Evolutionary conservation across 805 yeast genomes (phyloP).

Genomic region (Metschnikowia baotianmanensis): DNA sequence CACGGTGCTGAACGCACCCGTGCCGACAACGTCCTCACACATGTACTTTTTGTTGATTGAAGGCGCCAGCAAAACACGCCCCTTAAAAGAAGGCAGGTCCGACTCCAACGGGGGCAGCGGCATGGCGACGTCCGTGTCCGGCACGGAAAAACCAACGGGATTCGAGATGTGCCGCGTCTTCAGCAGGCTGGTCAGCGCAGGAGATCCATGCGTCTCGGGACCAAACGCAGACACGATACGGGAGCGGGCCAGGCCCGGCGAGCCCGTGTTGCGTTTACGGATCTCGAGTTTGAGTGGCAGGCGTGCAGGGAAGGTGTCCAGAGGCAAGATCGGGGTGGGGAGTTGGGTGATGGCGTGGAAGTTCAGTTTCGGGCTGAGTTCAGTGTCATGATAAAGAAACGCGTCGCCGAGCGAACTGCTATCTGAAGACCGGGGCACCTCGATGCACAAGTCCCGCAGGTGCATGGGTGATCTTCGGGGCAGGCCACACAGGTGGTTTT

Average conservation of each 20-base stretch:
- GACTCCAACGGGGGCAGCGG: slow-evolving; percentile 17
- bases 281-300: slow-evolving; percentile 7
- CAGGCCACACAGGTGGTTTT: background rate
- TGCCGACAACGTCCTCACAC: slow-evolving; percentile 45
- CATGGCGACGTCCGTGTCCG: slow-evolving; percentile 1
- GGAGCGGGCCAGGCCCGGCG: background rate
- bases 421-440: slow-evolving; percentile 9
- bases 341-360: slow-evolving; percentile 40
- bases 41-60: slow-evolving; percentile 7
- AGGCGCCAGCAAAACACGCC: slow-evolving; percentile 14
- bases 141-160: slow-evolving; percentile 6
- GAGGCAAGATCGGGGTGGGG: slow-evolving; percentile 42
- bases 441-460: slow-evolving; percentile 10
- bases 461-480: background rate
- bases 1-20: slow-evolving; percentile 70
- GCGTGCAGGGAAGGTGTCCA: slow-evolving; percentile 9
- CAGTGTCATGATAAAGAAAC: slow-evolving; percentile 8
- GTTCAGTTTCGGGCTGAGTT: slow-evolving; percentile 7
- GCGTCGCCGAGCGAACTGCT: slow-evolving; percentile 12
- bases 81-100: slow-evolving; percentile 1
- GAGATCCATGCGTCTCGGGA: slow-evolving; percentile 6
- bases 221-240: slow-evolving; percentile 17
- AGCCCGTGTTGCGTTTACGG: slow-evolving; percentile 8
- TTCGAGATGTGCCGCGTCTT: slow-evolving; percentile 14
- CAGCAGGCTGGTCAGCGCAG: slow-evolving; percentile 6